Percentiles rank a stretch among this genome's conserved stretches.
These are phyloP conservation scores for Mycena metata DNA, from an alignment of 768 basidiomycete genomes.

Conservation along the genomic window DNA sequence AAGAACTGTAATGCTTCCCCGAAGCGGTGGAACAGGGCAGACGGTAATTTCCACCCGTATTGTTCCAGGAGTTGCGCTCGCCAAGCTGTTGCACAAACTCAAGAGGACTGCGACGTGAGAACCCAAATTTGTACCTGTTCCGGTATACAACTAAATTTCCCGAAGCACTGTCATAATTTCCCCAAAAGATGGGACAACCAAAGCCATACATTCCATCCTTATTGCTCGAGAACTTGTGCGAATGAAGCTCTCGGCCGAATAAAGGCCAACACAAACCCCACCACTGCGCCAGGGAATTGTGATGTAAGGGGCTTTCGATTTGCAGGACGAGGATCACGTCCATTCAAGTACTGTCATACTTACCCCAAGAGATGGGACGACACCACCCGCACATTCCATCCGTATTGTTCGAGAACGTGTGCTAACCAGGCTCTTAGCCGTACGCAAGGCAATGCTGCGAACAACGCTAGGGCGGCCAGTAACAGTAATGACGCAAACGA, in stretches of 20 bases:
- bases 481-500: too few relatives aligned
- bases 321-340: neutral
- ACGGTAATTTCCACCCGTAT: too few relatives aligned
- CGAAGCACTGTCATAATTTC: slow-evolving; percentile 3
- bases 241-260: neutral
- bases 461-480: too few relatives aligned
- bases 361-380: slow-evolving; percentile 4
- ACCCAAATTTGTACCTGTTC: too few relatives aligned
- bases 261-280: too few relatives aligned
- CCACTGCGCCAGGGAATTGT: neutral
- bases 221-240: slow-evolving; percentile 1
- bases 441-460: too few relatives aligned
- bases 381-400: neutral
- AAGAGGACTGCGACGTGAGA: too few relatives aligned
- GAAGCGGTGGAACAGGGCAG: too few relatives aligned
- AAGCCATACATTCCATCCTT: neutral
- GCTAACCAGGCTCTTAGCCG: neutral
- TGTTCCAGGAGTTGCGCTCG: too few relatives aligned
- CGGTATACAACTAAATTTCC: too few relatives aligned
- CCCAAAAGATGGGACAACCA: neutral
- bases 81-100: too few relatives aligned
- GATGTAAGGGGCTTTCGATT: neutral
- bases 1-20: too few relatives aligned
- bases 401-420: slow-evolving; percentile 3
- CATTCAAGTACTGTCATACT: neutral